These are phyloP conservation scores for Russula sp. DNA, from an alignment of 768 basidiomycete species.

Conservation along the genomic window DNA sequence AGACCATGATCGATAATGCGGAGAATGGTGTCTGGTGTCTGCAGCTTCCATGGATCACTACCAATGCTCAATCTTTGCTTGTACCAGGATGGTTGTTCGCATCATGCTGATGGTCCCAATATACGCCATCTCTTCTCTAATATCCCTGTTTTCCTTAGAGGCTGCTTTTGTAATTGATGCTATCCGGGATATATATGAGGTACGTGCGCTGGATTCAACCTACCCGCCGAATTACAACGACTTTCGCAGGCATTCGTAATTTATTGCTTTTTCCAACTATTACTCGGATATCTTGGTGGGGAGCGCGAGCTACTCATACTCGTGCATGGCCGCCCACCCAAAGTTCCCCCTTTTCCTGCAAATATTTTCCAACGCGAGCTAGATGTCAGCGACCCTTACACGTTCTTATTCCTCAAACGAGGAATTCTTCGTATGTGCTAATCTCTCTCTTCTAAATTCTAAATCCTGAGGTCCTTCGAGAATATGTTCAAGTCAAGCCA, in stretches of 20 bases:
- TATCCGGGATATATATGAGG: slow-evolving; percentile 94
- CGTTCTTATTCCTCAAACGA: slow-evolving; percentile 87
- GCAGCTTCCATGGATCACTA: not conserved
- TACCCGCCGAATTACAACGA: not conserved
- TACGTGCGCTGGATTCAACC: slow-evolving; percentile 31
- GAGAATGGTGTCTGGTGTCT: not conserved
- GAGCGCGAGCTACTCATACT: slow-evolving; percentile 90
- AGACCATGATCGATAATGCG: not conserved
- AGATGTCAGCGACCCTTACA: slow-evolving; percentile 93
- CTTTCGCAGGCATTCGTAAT: slow-evolving; percentile 77
- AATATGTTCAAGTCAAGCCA: slow-evolving; percentile 97
- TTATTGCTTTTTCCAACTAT: slow-evolving; percentile 84
- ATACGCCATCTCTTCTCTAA: slow-evolving; percentile 85
- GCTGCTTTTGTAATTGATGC: slow-evolving; percentile 96
- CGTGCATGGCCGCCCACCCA: slow-evolving; percentile 86
- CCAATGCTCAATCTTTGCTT: slow-evolving; percentile 7
- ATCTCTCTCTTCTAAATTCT: not conserved
- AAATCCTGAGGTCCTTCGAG: slow-evolving; percentile 37
- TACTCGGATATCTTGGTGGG: slow-evolving; percentile 83
- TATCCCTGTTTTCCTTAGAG: slow-evolving; percentile 89
- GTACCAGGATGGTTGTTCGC: slow-evolving; percentile 74
- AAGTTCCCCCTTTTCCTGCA: slow-evolving; percentile 80
- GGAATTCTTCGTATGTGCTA: slow-evolving; percentile 78
- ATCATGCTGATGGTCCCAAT: slow-evolving; percentile 98
- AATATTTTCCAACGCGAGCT: slow-evolving; percentile 79